Conservation (phyloP, 192 early-diverging fungal species). For the Coemansia sp. region DNA sequence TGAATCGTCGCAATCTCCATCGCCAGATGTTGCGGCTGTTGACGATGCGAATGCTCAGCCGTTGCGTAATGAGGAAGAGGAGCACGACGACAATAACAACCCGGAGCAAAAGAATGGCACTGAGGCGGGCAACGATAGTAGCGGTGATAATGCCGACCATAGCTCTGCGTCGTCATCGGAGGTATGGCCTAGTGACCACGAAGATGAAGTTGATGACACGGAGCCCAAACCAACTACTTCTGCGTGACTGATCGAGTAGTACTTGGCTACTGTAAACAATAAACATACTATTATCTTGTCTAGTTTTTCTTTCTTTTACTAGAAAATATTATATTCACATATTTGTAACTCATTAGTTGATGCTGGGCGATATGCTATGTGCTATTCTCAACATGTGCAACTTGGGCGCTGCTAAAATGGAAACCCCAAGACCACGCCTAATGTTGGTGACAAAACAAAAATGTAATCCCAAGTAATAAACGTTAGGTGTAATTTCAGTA, state of each 20-base stretch:
- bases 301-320: too few species aligned
- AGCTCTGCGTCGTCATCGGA: constrained; percentile 10
- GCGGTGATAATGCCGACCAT: background rate
- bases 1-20: background rate
- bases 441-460: too few species aligned
- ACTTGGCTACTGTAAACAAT: too few species aligned
- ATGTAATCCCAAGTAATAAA: too few species aligned
- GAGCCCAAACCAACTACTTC: background rate
- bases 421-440: too few species aligned
- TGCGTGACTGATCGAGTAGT: background rate
- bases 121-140: background rate
- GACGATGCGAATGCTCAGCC: background rate
- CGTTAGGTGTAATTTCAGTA: too few species aligned
- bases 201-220: background rate
- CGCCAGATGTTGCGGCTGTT: background rate
- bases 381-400: too few species aligned
- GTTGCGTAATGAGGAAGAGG: constrained; percentile 7
- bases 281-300: too few species aligned
- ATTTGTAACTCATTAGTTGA: too few species aligned
- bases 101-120: background rate
- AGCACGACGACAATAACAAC: background rate
- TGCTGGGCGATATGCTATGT: too few species aligned
- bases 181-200: constrained; percentile 16
- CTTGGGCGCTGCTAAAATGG: too few species aligned
- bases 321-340: too few species aligned